Conservation (phyloP, 306 rosid genomes). For the Carpinus viminea region DNA sequence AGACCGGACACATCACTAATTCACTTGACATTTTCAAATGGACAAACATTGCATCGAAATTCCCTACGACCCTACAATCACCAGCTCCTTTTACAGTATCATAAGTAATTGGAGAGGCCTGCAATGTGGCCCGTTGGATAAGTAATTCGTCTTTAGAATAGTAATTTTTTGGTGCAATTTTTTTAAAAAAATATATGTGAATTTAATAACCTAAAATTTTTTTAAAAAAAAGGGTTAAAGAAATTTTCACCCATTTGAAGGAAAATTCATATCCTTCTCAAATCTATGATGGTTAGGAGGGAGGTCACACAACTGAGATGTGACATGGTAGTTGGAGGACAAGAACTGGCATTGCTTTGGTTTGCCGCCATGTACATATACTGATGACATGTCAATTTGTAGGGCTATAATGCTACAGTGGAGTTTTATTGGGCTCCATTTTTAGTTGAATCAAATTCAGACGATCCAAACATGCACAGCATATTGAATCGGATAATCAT, state of each 20-base stretch:
- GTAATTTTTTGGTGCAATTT: no score
- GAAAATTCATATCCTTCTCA: neutral
- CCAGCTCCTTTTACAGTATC: no score
- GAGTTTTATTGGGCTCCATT: conserved; percentile 99
- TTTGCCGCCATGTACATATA: conserved; percentile 11
- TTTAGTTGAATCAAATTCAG: conserved; percentile 93
- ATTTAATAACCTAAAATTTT: no score
- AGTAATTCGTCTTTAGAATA: no score
- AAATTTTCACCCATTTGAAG: no score
- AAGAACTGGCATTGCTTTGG: conserved; percentile 27
- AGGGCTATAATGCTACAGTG: conserved; percentile 85
- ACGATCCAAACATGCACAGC: conserved; percentile 86
- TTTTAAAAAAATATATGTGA: no score
- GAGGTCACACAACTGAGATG: neutral
- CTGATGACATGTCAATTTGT: conserved; percentile 11
- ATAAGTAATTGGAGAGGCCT: no score
- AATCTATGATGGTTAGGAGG: neutral
- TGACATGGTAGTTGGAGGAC: neutral
- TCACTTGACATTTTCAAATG: neutral
- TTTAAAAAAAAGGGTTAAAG: no score
- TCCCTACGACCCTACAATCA: no score
- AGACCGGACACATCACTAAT: neutral
- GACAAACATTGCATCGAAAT: no score
- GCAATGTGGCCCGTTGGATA: no score
- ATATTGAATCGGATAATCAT: conserved; percentile 78